These are phyloP conservation scores for Myriangium duriaei DNA, from an alignment of 2,329 filamentous ascomycete genomes.

Conservation along the genomic window DNA sequence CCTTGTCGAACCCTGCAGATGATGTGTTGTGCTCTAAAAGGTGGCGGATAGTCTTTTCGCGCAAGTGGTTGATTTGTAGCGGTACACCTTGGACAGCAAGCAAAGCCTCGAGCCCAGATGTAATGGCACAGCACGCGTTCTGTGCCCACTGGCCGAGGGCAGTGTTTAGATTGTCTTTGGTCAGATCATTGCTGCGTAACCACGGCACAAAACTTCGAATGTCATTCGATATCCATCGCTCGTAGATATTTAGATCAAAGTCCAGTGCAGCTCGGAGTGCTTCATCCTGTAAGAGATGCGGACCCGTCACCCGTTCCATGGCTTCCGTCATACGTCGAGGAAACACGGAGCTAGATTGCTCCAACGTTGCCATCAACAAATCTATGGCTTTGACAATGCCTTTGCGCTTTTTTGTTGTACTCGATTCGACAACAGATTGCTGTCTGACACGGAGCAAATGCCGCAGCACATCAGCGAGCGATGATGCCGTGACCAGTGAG, in stretches of 20 bases:
- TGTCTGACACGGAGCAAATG: constrained; percentile 66
- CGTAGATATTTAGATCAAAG: constrained; percentile 64
- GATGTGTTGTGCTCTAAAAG: constrained; percentile 8
- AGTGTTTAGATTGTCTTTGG: constrained; percentile 27
- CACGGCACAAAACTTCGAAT: constrained; percentile 78
- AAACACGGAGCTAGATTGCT: constrained; percentile 64
- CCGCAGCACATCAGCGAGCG: constrained; percentile 62
- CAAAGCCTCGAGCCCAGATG: constrained; percentile 35
- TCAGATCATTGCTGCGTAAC: constrained; percentile 63
- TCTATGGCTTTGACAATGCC: constrained; percentile 53
- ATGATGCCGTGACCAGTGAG: constrained; percentile 67
- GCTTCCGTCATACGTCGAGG: constrained; percentile 60
- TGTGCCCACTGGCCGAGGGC: constrained; percentile 54
- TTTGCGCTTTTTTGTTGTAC: constrained; percentile 36
- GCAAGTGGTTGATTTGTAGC: constrained; percentile 1
- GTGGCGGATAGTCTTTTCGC: constrained; percentile 10
- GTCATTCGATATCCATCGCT: constrained; percentile 69
- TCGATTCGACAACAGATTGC: constrained; percentile 54
- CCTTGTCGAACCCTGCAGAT: constrained; percentile 11
- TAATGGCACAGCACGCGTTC: constrained; percentile 51
- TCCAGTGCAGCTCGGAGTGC: constrained; percentile 54
- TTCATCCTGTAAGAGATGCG: constrained; percentile 58
- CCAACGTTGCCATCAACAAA: constrained; percentile 64
- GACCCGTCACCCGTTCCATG: constrained; percentile 54
- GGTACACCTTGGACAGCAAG: constrained; percentile 3